Evolutionary conservation across 192 early-diverging fungal species (phyloP).

Genomic region (Umbelopsis ramanniana): DNA sequence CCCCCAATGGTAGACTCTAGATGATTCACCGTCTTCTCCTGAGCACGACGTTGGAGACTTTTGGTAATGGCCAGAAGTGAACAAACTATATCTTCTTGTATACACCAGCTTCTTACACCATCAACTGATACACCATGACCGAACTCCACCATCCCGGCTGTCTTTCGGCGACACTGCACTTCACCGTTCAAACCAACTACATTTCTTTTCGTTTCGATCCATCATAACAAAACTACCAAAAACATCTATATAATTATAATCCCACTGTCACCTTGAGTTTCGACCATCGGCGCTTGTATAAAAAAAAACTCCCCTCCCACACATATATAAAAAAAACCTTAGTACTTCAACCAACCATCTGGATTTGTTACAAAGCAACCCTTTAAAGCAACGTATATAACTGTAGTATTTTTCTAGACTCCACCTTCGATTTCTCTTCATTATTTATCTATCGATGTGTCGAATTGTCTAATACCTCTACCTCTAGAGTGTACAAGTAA

Average conservation of each 20-base stretch:
- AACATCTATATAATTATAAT: constrained; percentile 6
- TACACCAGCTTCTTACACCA: neutral
- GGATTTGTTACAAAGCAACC: neutral
- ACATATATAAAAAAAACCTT: neutral
- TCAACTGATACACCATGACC: neutral
- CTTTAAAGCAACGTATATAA: neutral
- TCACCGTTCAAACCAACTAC: neutral
- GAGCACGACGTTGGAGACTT: constrained; percentile 18
- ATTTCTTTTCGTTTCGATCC: neutral
- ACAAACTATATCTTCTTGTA: neutral
- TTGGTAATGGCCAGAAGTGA: neutral
- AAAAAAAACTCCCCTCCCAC: neutral
- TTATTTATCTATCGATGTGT: neutral
- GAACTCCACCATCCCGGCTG: neutral
- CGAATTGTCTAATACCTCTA: neutral
- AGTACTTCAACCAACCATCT: neutral
- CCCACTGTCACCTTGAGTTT: neutral
- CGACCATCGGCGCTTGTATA: constrained; percentile 7
- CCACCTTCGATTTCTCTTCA: neutral
- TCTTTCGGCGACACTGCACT: neutral
- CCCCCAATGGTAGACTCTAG: neutral
- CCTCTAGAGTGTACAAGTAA: too few species aligned
- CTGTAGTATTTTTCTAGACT: neutral
- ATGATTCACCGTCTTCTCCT: constrained; percentile 2
- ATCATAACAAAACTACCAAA: neutral